Evolutionary conservation across 768 basidiomycete species (phyloP).

Genomic region (Lactarius sp.): DNA sequence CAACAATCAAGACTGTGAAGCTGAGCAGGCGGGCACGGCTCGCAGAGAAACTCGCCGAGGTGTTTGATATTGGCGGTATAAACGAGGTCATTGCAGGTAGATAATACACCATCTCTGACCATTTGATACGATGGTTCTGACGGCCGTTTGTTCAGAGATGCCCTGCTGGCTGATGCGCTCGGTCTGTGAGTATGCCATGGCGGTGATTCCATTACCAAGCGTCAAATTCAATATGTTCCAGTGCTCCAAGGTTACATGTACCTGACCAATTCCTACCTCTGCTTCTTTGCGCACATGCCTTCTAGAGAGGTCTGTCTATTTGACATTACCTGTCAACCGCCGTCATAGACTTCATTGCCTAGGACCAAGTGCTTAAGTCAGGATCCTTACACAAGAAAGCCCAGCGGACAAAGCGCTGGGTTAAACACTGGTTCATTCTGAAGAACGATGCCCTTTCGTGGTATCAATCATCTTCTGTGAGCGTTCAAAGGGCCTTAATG

Average conservation of each 20-base stretch:
- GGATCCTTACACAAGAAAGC: conserved; percentile 87
- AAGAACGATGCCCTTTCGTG: conserved; percentile 96
- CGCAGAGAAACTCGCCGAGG: conserved; percentile 83
- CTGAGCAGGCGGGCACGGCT: conserved; percentile 63
- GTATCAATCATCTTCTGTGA: conserved; percentile 91
- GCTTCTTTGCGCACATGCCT: conserved; percentile 96
- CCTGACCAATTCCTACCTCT: conserved; percentile 86
- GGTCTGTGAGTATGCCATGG: conserved; percentile 56
- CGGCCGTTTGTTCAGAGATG: conserved; percentile 54
- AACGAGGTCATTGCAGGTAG: conserved; percentile 80
- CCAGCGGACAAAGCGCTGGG: conserved; percentile 84
- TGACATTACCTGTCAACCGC: background rate
- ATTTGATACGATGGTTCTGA: conserved; percentile 12
- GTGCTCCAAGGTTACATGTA: conserved; percentile 98
- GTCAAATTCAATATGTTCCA: conserved; percentile 31
- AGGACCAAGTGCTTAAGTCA: conserved; percentile 93
- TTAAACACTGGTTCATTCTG: conserved; percentile 93
- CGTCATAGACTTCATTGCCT: conserved; percentile 15
- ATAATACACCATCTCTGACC: conserved; percentile 27
- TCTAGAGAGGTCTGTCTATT: conserved; percentile 62
- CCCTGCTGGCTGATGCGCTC: conserved; percentile 91
- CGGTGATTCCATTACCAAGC: background rate
- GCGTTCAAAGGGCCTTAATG: conserved; percentile 22
- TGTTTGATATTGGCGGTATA: conserved; percentile 78
- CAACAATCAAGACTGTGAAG: conserved; percentile 71